Evolutionary conservation across 2,329 filamentous ascomycete species (phyloP), one percentile per base, ranked within the genome.

Genomic region (Scytalidium sp.): DNA sequence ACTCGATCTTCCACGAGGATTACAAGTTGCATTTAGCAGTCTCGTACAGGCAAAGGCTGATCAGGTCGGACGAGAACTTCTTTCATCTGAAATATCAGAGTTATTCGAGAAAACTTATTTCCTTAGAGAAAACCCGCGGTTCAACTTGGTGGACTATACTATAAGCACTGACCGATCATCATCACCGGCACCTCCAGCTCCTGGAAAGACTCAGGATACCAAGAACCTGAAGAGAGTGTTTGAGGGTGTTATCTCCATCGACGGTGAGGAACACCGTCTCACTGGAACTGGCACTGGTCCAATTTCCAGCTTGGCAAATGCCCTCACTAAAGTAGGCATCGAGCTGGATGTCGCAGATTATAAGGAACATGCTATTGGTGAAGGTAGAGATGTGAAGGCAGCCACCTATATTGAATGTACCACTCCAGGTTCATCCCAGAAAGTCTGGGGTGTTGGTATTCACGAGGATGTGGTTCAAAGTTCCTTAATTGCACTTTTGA

Each of bases 331-430:
- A 15, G 72, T 97, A 27, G 89, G 90, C 51, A 86, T 97, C 56
- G 86, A 95, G 63, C 76, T 97, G 20, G 93, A 97, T 64, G 90
- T 97, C 46, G 82, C 85, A 42, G 90, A 97, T 68, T 97, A 97
- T 76, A 96, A 95, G 75, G 94, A 97, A 70, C 93, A 97, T 71
- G 87, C 92, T 22, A 91, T 97, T 59, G 90, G 90, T 57, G 76
- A 79, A 46, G 90, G 89, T 53, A 81, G 84, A 50, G 83, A 90
- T 53, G 90, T 93, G 58, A 95, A 95, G 75, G 93, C 93, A n/a
- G 93, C 91, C 2, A 90, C 92, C 2, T 97, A 95, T 66, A 96
- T 97, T 56, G 89, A 97, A 69, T 96, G 91, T 70, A 91, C 80
- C 22, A 79, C 84, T 19, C 71, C 80, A 3, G 83, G 80, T 43